These are phyloP conservation scores for Pulveroboletus sp. DNA, from an alignment of 1,284 basidiomycete genomes.

Conservation along the genomic window DNA sequence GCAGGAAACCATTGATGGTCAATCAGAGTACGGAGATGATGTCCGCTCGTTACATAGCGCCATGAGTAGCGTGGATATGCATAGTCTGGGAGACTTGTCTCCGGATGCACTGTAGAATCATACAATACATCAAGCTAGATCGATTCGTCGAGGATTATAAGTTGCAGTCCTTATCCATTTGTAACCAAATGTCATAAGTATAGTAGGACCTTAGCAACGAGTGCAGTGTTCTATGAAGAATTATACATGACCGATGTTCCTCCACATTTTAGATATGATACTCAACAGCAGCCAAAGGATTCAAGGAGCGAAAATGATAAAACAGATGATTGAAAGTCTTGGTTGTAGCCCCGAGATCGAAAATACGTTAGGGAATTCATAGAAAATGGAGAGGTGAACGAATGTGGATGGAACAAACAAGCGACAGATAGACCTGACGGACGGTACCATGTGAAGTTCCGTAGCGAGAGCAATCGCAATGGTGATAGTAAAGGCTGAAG, in stretches of 20 bases:
- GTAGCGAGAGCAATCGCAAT: conserved; percentile 25
- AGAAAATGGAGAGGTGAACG: conserved; percentile 21
- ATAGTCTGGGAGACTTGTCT: conserved; percentile 74
- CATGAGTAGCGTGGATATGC: conserved; percentile 57
- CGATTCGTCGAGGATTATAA: background rate
- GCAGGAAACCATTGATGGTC: conserved; percentile 73
- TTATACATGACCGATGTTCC: conserved; percentile 42
- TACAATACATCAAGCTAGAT: background rate
- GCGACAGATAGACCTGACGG: conserved; percentile 17
- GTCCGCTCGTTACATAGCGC: conserved; percentile 61
- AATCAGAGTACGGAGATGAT: conserved; percentile 72
- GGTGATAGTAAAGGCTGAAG: conserved; percentile 8
- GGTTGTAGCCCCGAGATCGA: background rate
- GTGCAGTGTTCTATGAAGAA: conserved; percentile 38
- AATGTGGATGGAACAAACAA: conserved; percentile 24
- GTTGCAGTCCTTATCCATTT: background rate
- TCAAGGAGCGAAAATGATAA: conserved; percentile 18
- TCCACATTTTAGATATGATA: conserved; percentile 36
- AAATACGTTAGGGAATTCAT: conserved; percentile 24
- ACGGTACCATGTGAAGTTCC: conserved; percentile 9
- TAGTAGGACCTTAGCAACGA: conserved; percentile 38
- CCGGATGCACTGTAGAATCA: conserved; percentile 66
- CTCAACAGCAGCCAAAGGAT: conserved; percentile 20
- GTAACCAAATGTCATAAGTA: conserved; percentile 33
- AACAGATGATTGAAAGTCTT: conserved; percentile 6